Base-by-base conservation (phyloP, 192 early-diverging fungal species). In the Paraglomus brasilianum region DNA sequence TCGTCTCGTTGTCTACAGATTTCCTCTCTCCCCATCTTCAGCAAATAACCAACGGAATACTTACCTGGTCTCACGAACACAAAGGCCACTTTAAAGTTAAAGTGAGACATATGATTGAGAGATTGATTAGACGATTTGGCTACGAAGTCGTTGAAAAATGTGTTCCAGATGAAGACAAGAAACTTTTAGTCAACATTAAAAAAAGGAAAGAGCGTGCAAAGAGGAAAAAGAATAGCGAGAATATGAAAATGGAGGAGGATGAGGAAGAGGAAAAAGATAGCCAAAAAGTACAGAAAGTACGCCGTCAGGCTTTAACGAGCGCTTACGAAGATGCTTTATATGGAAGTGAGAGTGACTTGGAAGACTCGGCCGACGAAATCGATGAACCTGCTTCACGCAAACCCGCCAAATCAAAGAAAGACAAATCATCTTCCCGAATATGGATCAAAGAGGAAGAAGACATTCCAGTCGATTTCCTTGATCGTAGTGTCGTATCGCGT, bases 281-380 rank as follows among this genome's bases (percentile, higher is more conserved):
- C 76, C 46, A 74, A 74, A n/a, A 78, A 75, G 69, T 49, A 72
- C 78, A 1, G 80, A 80, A 64, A 83, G 75, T 55, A 74, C 77
- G 72, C 72, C 85, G 76, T 69, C 88, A 75, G 81, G 76, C 78
- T 50, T 93, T 89, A 66, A 85, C 83, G 61, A 87, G 82, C 53
- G 86, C 88, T 7, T 92, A 88, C 72, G 95, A 97, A 72, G 92
- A 97, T 70, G 91, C 92, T 8, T 69, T 98, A 39, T 93, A 95
- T 66, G 95, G 93, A 36, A 89, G 86, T 74, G 96, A 97, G 72
- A 94, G 93, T 80, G 96, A 98, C 69, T 77, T 94, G 45, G 89
- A 88, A 46, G 87, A 86, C 63, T 86, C 84, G 47, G 93, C 92
- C 21, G 89, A 88, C 42, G 87, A 87, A 14, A 77, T 77, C 8